Conservation (phyloP, 192 early-diverging fungal genomes). For the Borealophlyctis nickersoniae region DNA sequence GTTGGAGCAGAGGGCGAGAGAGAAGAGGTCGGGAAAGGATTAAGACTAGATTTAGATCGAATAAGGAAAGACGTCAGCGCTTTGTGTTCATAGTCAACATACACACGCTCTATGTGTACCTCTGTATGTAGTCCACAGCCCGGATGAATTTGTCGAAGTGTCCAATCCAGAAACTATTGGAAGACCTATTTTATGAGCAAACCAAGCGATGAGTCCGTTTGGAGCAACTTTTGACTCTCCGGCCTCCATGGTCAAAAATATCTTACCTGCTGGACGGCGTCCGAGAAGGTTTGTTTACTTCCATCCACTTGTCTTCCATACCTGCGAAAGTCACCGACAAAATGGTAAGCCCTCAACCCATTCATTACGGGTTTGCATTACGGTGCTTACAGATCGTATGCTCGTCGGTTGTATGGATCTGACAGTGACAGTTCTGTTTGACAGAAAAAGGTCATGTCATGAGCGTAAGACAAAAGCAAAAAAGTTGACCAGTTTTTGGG, state of each 20-base stretch:
- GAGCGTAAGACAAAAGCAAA: not conserved
- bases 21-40: no score
- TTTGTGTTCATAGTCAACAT: not conserved
- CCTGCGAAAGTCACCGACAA: conserved; percentile 1
- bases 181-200: conserved; percentile 25
- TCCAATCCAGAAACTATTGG: conserved; percentile 29
- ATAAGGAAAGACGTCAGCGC: not conserved
- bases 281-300: conserved; percentile 21
- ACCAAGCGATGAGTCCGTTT: no score
- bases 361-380: no score
- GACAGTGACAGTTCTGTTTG: conserved; percentile 21
- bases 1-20: no score
- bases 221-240: no score
- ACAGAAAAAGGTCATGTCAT: not conserved
- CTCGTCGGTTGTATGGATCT: conserved; percentile 17
- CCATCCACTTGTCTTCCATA: conserved; percentile 22
- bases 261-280: conserved; percentile 19
- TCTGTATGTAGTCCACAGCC: conserved; percentile 26
- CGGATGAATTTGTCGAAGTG: conserved; percentile 26
- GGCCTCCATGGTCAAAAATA: no score
- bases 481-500: not conserved
- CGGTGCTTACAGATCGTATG: conserved; percentile 28
- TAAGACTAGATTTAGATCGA: conserved; percentile 26
- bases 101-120: conserved; percentile 2
- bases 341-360: not conserved